These are phyloP conservation scores for Parietichytrium sp. DNA, from an alignment of 108 stramenopile species.

Conservation along the genomic window DNA sequence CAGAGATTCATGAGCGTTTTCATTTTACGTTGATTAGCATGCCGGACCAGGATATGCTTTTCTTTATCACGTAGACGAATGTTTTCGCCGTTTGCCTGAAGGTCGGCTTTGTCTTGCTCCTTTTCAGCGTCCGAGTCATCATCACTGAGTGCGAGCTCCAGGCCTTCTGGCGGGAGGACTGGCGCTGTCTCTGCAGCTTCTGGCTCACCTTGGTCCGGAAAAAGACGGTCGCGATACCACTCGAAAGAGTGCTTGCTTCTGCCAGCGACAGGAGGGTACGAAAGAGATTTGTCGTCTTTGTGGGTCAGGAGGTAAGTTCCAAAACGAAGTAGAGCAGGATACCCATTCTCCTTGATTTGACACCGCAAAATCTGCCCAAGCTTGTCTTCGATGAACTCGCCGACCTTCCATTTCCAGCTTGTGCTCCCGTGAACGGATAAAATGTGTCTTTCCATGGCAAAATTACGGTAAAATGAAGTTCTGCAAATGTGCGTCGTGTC, in stretches of 20 bases:
- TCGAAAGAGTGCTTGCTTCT: neutral
- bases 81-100: no score
- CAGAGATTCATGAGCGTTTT: neutral
- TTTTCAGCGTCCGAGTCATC: no score
- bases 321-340: neutral
- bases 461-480: neutral
- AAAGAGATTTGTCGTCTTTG: neutral
- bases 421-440: neutral
- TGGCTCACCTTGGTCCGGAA: no score
- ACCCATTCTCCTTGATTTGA: neutral
- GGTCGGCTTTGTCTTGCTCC: no score
- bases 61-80: no score
- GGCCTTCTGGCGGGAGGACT: neutral
- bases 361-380: neutral
- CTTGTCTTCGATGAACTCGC: constrained; percentile 33
- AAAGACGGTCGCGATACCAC: no score
- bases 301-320: neutral
- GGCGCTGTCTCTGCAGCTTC: neutral
- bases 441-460: neutral
- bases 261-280: neutral
- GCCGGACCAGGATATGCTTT: neutral
- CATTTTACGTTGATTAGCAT: neutral
- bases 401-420: constrained; percentile 17
- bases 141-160: no score
- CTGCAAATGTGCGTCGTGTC: constrained; percentile 27